Evolutionary conservation across 257 asterid genomes (phyloP).

Genomic region (Nicotiana obtusifolia): DNA sequence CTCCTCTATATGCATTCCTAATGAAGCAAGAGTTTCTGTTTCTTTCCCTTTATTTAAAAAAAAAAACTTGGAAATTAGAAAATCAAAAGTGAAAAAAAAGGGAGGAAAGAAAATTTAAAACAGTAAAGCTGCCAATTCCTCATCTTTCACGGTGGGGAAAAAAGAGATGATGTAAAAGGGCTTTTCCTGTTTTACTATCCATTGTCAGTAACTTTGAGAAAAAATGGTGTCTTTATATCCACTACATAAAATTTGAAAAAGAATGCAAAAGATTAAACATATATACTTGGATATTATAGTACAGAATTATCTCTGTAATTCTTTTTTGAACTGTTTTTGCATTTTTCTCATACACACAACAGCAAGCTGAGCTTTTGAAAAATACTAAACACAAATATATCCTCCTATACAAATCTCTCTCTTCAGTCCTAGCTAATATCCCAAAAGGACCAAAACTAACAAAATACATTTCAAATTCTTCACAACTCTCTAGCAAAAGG

Average conservation of each 20-base stretch:
- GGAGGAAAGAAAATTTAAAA: not conserved
- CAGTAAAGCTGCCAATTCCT: not conserved
- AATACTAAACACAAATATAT: conserved; percentile 18
- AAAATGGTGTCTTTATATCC: not conserved
- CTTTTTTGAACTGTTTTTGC: not conserved
- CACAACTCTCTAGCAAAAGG: conserved; percentile 26
- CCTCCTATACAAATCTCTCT: conserved; percentile 35
- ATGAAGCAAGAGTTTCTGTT: not conserved
- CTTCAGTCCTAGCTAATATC: conserved; percentile 18
- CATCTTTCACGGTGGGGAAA: not conserved
- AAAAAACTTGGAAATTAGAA: not conserved
- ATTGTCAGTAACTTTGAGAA: conserved; percentile 13
- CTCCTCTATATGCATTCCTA: not conserved
- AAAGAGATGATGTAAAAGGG: not conserved
- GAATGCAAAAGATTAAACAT: not conserved
- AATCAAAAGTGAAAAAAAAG: not conserved
- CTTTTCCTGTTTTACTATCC: not conserved
- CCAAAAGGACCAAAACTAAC: conserved; percentile 35
- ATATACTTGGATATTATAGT: not conserved
- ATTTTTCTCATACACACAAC: not conserved
- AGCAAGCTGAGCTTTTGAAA: not conserved
- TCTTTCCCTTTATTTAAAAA: not conserved
- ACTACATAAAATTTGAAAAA: too few relatives aligned
- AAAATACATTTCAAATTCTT: conserved; percentile 34
- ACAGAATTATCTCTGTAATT: not conserved